Percentiles rank a stretch among this genome's conserved stretches.
Evolutionary conservation across 805 yeast species (phyloP).

Genomic region (Scheffersomyces coipomensis): DNA sequence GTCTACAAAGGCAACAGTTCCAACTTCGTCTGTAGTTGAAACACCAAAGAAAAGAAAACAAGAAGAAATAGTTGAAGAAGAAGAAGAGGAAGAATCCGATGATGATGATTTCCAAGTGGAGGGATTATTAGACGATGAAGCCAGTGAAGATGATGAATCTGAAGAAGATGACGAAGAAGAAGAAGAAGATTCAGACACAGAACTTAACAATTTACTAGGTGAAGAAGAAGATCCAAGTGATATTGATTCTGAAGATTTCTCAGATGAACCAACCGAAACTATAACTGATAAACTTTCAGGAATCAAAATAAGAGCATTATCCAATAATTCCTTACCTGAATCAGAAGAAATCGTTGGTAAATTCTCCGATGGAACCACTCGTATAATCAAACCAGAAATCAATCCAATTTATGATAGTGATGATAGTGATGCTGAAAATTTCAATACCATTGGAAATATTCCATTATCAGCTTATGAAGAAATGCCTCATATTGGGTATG

Average conservation of each 20-base stretch:
- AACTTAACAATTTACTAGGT: slow-evolving; percentile 59
- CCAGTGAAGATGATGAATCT: slow-evolving; percentile 22
- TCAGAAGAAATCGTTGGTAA: slow-evolving; percentile 40
- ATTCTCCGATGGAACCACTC: slow-evolving; percentile 76
- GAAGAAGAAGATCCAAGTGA: slow-evolving; percentile 47
- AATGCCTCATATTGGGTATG: slow-evolving; percentile 96
- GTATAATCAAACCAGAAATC: slow-evolving; percentile 83
- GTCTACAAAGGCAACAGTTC: background rate
- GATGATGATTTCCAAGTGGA: slow-evolving; percentile 32
- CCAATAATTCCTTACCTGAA: slow-evolving; percentile 28
- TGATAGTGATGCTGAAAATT: slow-evolving; percentile 78
- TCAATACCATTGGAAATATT: slow-evolving; percentile 89
- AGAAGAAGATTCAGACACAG: slow-evolving; percentile 57
- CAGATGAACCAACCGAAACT: slow-evolving; percentile 55
- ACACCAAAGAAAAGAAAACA: slow-evolving; percentile 14
- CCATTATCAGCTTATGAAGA: slow-evolving; percentile 94
- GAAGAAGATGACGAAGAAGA: slow-evolving; percentile 19
- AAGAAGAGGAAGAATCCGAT: slow-evolving; percentile 20
- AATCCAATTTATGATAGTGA: slow-evolving; percentile 94
- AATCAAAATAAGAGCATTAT: slow-evolving; percentile 49
- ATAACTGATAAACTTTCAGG: slow-evolving; percentile 56
- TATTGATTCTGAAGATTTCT: slow-evolving; percentile 44
- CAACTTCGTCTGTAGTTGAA: slow-evolving; percentile 4
- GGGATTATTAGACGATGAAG: slow-evolving; percentile 38
- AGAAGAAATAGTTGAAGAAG: slow-evolving; percentile 13